These are phyloP conservation scores for Aspergillus conjunctus DNA, from an alignment of 495 filamentous ascomycete genomes.

Conservation along the genomic window DNA sequence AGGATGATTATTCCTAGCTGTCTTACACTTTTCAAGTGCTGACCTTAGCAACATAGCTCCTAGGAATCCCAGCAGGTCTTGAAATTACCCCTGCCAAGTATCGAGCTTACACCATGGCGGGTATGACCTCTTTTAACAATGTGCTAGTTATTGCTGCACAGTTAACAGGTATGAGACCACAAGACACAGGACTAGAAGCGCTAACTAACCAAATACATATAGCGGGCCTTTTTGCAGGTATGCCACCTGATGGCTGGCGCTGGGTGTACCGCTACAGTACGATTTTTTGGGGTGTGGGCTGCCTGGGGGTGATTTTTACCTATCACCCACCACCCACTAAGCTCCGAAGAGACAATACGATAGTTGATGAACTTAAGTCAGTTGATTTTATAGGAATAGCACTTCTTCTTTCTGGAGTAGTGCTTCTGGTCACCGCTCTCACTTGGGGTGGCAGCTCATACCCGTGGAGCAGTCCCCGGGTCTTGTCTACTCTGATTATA, in stretches of 20 bases:
- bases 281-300: not conserved
- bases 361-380: not conserved
- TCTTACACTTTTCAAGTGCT: not conserved
- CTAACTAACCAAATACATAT: not conserved
- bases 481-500: not conserved
- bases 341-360: not conserved
- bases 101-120: not conserved
- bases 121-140: not conserved
- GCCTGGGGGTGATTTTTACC: not conserved
- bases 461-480: not conserved
- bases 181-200: not conserved
- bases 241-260: not conserved
- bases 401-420: not conserved
- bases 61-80: slow-evolving; percentile 1
- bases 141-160: not conserved
- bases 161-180: not conserved
- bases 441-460: slow-evolving; percentile 1
- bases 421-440: not conserved
- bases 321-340: not conserved
- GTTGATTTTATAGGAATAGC: slow-evolving; percentile 1
- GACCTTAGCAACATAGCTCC: not conserved
- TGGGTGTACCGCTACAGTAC: slow-evolving; percentile 1
- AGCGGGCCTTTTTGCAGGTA: not conserved
- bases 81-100: slow-evolving; percentile 6
- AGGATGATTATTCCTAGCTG: not conserved